Evolutionary conservation across 1,284 basidiomycete species (phyloP).

Genomic region (Caloboletus firmus): DNA sequence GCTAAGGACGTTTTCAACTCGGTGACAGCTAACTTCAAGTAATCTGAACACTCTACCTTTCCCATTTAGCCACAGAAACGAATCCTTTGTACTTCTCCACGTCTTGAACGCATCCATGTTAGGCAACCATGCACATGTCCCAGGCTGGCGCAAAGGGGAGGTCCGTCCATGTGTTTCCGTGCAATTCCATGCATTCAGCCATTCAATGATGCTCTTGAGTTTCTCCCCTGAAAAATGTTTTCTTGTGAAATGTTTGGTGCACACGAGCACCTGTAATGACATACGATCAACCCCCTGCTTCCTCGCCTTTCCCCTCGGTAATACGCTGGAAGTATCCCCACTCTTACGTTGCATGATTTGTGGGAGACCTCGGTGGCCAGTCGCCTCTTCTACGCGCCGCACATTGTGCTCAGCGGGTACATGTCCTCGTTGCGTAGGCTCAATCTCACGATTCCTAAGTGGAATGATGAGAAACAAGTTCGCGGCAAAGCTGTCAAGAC

Average conservation of each 20-base stretch:
- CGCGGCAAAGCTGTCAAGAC: not conserved
- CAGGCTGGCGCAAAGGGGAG: not conserved
- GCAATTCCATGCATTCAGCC: not conserved
- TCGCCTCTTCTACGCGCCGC: no score
- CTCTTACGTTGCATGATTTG: not conserved
- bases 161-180: not conserved
- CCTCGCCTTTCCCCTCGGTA: not conserved
- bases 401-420: no score
- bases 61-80: conserved; percentile 10
- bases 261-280: not conserved
- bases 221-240: not conserved
- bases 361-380: not conserved
- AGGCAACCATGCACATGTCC: conserved; percentile 6
- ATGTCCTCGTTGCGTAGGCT: not conserved
- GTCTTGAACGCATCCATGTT: not conserved
- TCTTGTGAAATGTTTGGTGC: no score
- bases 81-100: not conserved
- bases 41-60: not conserved
- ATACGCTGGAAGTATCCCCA: not conserved
- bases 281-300: not conserved
- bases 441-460: not conserved
- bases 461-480: not conserved
- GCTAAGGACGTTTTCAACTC: not conserved
- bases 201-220: not conserved
- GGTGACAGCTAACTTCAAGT: not conserved